Base-by-base conservation (phyloP, 2,329 filamentous ascomycete genomes). In the Arthrobotrys pseudoclavata region DNA sequence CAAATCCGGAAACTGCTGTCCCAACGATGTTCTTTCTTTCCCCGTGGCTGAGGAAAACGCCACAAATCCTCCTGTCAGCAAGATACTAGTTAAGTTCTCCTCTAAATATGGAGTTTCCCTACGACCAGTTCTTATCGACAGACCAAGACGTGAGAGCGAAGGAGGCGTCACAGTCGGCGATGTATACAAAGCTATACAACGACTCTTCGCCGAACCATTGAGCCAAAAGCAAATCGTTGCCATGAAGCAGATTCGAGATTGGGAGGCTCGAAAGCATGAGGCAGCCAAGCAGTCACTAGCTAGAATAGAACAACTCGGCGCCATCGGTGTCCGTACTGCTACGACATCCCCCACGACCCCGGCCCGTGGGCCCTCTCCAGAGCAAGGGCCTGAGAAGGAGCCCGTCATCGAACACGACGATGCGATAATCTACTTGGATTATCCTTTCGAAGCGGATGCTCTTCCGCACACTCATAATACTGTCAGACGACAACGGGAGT, bases 1-100 rank as follows among this genome's bases (percentile, higher is more conserved):
- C 55, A 77, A 68, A 34, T 71, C 74, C n/a, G 74, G 74, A 15
- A 77, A 71, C 20, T 60, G 52, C 26, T 77, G 74, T 48, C 74
- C 74, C 1, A 77, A 62, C 2, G 62, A 77, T 15, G 42, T 77
- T 15, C 61, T 77, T 9, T 37, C 74, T 0, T 77, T 77, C 47
- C 74, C 67, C 0, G 62, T 77, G 24, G 68, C 74, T 0, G 29
- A 55, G 2, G 74, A 77, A 26, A 77, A 77, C 45, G 67, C 67
- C 0, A 77, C 74, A 0, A 67, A 77, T 22, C 74, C 74, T 15
- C 74, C 74, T 3, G 61, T 55, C 1, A 48, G 52, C 20, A 71
- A 68, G 26, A 26, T 77, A 5, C 62, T 77, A 0, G 67, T 77
- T 13, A 71, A 63, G 37, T 77, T 77, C 45, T 62, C 67, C 10